Evolutionary conservation across 306 rosid species (phyloP).

Genomic region (Prunus persica): DNA sequence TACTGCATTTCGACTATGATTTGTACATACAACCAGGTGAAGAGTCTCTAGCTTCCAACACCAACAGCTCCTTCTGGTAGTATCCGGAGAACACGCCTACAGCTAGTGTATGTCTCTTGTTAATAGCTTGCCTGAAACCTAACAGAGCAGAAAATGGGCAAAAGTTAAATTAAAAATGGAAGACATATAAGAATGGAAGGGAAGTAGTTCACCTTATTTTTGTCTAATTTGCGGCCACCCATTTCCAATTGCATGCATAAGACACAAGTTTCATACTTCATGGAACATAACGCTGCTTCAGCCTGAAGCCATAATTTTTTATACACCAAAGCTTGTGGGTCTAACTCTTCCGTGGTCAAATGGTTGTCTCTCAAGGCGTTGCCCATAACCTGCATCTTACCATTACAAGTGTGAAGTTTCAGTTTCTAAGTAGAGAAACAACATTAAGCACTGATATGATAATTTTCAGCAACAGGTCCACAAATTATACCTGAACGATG

Average conservation of each 20-base stretch:
- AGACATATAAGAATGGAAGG: not conserved
- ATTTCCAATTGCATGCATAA: slow-evolving; percentile 41
- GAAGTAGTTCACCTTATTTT: slow-evolving; percentile 33
- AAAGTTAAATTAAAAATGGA: not conserved
- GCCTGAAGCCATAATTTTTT: slow-evolving; percentile 62
- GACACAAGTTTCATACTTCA: slow-evolving; percentile 40
- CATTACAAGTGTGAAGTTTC: slow-evolving; percentile 12
- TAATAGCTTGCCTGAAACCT: slow-evolving; percentile 17
- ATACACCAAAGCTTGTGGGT: slow-evolving; percentile 41
- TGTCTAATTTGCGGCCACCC: slow-evolving; percentile 33
- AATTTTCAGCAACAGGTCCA: slow-evolving; percentile 2
- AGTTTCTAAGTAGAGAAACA: slow-evolving; percentile 1
- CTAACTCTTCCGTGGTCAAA: slow-evolving; percentile 37
- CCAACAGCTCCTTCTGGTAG: not conserved
- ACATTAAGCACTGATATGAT: slow-evolving; percentile 7
- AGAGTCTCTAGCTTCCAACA: slow-evolving; percentile 4
- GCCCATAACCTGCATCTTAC: slow-evolving; percentile 39
- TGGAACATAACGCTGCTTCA: slow-evolving; percentile 52
- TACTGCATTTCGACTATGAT: not conserved
- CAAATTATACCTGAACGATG: slow-evolving; percentile 37
- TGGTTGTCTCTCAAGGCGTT: slow-evolving; percentile 32
- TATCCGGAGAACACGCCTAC: not conserved
- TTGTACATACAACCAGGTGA: not conserved
- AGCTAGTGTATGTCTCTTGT: not conserved
- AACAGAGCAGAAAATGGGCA: not conserved